A percentile compares a stretch with the other conserved stretches of the same genome.
phyloP scores from a whole-genome alignment of 1,284 basidiomycete species.

The Austroboletus niveus region DNA sequence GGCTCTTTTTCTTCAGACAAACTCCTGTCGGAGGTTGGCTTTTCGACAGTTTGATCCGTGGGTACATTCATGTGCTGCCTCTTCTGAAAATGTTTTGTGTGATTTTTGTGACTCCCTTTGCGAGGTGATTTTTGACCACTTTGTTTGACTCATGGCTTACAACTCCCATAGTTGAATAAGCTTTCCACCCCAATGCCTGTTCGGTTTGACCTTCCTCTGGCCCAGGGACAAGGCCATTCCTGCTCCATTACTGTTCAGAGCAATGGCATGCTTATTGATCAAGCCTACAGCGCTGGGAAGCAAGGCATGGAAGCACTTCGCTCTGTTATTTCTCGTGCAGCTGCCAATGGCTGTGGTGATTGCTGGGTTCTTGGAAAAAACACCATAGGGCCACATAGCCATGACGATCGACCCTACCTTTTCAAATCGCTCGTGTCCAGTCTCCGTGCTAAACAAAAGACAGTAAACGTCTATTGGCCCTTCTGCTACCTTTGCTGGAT shows the following conservation, averaged over 20 bases:
- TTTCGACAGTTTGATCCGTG: neutral
- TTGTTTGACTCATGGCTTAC: no score
- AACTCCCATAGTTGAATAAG: no score
- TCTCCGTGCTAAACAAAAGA: neutral
- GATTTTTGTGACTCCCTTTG: neutral
- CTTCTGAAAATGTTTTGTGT: neutral
- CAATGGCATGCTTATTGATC: no score
- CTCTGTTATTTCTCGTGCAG: neutral
- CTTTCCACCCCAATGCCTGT: no score
- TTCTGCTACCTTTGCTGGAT: neutral
- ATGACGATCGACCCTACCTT: neutral
- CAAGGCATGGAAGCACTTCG: no score
- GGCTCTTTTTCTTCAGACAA: neutral
- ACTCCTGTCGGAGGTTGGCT: neutral
- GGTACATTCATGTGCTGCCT: neutral
- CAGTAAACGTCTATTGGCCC: neutral
- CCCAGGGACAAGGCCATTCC: no score
- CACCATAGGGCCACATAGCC: no score
- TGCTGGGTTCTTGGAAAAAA: conserved; percentile 2
- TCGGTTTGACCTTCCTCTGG: no score
- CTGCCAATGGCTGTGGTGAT: neutral
- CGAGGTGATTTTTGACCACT: no score
- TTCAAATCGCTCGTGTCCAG: neutral
- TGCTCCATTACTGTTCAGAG: no score
- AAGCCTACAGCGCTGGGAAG: neutral